A percentile compares a stretch with the other conserved stretches of the same genome.
phyloP scores from a whole-genome alignment of 176 grass and related monocot genomes.

The Canna indica region DNA sequence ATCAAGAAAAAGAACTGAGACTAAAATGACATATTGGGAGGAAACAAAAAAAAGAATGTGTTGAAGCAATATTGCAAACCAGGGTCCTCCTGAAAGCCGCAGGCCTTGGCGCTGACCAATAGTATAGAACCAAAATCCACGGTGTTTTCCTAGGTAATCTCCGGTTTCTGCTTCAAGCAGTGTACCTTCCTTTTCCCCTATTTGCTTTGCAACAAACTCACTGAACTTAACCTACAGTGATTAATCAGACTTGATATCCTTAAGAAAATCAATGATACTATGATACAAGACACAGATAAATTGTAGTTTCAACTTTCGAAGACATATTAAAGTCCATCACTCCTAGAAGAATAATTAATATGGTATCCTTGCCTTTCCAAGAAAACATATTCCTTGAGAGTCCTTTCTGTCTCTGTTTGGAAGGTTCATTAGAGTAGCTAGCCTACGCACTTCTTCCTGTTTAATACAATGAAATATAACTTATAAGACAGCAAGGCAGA shows the following conservation, averaged over 20 bases:
- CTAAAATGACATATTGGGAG: neutral
- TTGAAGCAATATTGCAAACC: conserved; percentile 28
- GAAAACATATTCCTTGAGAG: conserved; percentile 95
- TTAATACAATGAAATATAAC: conserved; percentile 1
- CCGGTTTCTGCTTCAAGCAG: conserved; percentile 90
- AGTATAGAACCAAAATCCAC: conserved; percentile 95
- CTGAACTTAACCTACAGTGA: conserved; percentile 82
- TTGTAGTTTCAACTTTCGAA: neutral
- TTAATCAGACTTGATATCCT: neutral
- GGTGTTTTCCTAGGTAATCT: conserved; percentile 79
- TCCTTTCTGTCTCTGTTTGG: conserved; percentile 88
- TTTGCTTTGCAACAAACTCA: conserved; percentile 90
- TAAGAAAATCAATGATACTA: neutral
- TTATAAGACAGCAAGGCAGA: neutral
- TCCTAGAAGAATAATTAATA: neutral
- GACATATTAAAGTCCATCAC: neutral
- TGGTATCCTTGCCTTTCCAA: conserved; percentile 57
- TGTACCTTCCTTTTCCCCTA: conserved; percentile 76
- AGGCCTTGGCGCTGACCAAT: conserved; percentile 89
- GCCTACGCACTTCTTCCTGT: conserved; percentile 68
- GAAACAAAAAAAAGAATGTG: neutral
- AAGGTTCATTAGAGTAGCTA: conserved; percentile 59
- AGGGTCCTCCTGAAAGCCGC: conserved; percentile 83
- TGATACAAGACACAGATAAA: neutral
- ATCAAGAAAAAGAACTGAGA: neutral